A percentile compares a stretch with the other conserved stretches of the same genome.
These are phyloP conservation scores for Cladosporium sp. DNA, from an alignment of 2,329 filamentous ascomycete species.

Conservation along the genomic window DNA sequence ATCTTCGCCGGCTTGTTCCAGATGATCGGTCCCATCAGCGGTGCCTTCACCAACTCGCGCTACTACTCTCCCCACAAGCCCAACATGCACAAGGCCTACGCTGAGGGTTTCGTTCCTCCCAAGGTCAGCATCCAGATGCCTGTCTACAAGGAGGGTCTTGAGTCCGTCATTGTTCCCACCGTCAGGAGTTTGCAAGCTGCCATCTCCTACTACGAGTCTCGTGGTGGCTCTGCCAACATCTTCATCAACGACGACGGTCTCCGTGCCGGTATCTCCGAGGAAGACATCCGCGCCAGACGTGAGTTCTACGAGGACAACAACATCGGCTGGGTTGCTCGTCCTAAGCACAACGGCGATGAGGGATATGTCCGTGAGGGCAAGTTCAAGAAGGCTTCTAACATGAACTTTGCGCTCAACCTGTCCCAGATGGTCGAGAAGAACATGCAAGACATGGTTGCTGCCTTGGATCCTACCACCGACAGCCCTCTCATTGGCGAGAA, in stretches of 20 bases:
- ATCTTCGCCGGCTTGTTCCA: constrained; percentile 36
- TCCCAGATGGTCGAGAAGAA: constrained; percentile 48
- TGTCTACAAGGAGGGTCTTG: constrained; percentile 80
- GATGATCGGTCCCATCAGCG: constrained; percentile 36
- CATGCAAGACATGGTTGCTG: constrained; percentile 57
- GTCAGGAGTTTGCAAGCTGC: constrained; percentile 73
- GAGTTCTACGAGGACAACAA: constrained; percentile 49
- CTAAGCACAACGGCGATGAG: constrained; percentile 48
- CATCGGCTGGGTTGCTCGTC: constrained; percentile 48
- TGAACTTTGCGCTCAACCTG: constrained; percentile 62
- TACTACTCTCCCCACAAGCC: constrained; percentile 65
- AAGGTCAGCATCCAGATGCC: constrained; percentile 77
- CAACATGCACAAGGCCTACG: constrained; percentile 30
- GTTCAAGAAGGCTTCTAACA: constrained; percentile 67
- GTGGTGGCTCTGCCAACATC: constrained; percentile 73
- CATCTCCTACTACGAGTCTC: constrained; percentile 74
- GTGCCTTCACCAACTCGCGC: constrained; percentile 61
- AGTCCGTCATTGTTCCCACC: constrained; percentile 70
- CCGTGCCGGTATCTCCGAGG: constrained; percentile 54
- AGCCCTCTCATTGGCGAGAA: constrained; percentile 57
- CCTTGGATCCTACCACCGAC: constrained; percentile 48
- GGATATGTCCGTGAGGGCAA: constrained; percentile 57
- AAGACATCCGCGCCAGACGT: constrained; percentile 40
- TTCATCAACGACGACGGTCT: constrained; percentile 74
- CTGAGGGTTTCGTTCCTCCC: constrained; percentile 47